These are phyloP conservation scores for Ceratobasidium sp. DNA, from an alignment of 1,284 basidiomycete species.

Conservation along the genomic window DNA sequence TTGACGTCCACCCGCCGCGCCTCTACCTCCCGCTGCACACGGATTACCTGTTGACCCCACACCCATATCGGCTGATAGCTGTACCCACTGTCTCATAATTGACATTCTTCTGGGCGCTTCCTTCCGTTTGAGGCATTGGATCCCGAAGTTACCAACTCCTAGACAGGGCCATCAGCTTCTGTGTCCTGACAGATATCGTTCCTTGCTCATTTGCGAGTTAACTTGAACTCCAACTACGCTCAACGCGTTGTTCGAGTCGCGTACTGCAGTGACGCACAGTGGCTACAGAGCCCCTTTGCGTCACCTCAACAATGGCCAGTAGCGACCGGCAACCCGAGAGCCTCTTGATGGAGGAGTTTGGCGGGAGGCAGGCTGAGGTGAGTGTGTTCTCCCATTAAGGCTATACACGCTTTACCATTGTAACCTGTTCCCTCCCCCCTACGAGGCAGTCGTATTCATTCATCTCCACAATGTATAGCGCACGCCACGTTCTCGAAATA, in stretches of 20 bases:
- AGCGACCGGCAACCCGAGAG: slow-evolving; percentile 18
- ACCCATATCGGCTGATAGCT: background rate
- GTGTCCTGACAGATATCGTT: slow-evolving; percentile 14
- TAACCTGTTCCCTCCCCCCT: slow-evolving; percentile 24
- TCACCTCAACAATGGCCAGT: slow-evolving; percentile 25
- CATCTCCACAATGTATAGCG: background rate
- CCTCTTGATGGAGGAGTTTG: slow-evolving; percentile 20
- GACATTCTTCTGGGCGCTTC: slow-evolving; percentile 27
- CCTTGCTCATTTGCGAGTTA: slow-evolving; percentile 27
- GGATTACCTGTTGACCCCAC: slow-evolving; percentile 6
- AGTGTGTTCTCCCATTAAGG: background rate
- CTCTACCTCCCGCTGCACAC: background rate
- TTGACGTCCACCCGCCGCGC: slow-evolving; percentile 16
- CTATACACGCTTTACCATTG: slow-evolving; percentile 29
- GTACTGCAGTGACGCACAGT: slow-evolving; percentile 25
- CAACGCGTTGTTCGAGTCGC: slow-evolving; percentile 20
- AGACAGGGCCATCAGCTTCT: slow-evolving; percentile 22
- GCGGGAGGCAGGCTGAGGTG: slow-evolving; percentile 28
- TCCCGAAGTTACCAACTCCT: slow-evolving; percentile 26
- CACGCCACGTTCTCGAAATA: slow-evolving; percentile 21
- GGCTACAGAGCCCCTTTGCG: slow-evolving; percentile 28
- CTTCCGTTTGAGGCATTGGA: slow-evolving; percentile 23
- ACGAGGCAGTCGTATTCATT: slow-evolving; percentile 25
- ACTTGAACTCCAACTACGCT: slow-evolving; percentile 15
- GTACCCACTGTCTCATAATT: slow-evolving; percentile 5